Conservation (phyloP, 345 rosid genomes). For the Ceriops tagal region DNA sequence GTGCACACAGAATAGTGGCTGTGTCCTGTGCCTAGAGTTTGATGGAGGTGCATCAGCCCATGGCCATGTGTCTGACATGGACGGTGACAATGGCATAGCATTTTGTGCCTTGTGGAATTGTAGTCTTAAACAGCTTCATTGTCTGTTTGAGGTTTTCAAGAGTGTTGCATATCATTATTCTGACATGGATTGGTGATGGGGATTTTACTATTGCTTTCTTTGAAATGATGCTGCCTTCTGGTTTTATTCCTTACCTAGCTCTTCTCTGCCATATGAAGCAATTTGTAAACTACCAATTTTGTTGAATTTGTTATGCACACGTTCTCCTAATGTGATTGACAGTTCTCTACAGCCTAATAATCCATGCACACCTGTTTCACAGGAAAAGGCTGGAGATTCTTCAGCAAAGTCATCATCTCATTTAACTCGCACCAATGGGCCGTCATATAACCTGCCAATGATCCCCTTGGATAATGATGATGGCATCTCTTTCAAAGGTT, state of each 20-base stretch:
- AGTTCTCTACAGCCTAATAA: slow-evolving; percentile 4
- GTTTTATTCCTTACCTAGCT: neutral
- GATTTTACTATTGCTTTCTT: neutral
- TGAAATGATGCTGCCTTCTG: neutral
- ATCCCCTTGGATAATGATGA: slow-evolving; percentile 64
- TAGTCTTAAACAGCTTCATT: neutral
- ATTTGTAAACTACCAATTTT: neutral
- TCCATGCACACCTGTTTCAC: slow-evolving; percentile 23
- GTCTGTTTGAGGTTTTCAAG: neutral
- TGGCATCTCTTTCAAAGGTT: slow-evolving; percentile 70
- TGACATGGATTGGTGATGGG: neutral
- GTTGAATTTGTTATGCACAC: neutral
- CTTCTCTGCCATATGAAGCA: neutral
- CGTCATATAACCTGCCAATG: slow-evolving; percentile 56
- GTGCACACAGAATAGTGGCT: neutral
- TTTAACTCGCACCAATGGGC: slow-evolving; percentile 63
- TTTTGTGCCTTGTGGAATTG: neutral
- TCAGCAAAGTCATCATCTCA: slow-evolving; percentile 62
- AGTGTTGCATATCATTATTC: neutral
- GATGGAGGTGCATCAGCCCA: neutral
- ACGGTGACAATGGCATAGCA: neutral
- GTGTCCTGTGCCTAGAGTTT: slow-evolving; percentile 1
- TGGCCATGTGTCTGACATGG: neutral
- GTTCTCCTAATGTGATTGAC: neutral
- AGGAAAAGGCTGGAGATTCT: slow-evolving; percentile 72